A percentile compares a stretch with the other conserved stretches of the same genome.
Conservation (phyloP, 2,329 filamentous ascomycete species). For the Lojkania enalia region DNA sequence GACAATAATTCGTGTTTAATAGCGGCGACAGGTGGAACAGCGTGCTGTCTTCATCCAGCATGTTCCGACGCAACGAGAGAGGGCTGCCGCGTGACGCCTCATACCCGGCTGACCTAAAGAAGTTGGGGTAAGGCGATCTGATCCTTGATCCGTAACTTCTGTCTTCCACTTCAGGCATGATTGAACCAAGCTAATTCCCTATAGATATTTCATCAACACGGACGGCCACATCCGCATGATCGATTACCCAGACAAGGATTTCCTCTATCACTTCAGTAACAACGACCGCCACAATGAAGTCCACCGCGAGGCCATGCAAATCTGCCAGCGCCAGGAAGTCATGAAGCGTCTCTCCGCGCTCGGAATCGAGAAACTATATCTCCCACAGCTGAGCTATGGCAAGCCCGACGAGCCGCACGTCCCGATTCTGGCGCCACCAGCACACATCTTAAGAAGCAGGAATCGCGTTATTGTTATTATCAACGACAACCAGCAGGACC, state of each 20-base stretch:
- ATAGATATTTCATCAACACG: slow-evolving; percentile 77
- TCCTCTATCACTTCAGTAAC: slow-evolving; percentile 72
- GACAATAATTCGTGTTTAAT: too few relatives aligned
- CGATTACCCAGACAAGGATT: slow-evolving; percentile 67
- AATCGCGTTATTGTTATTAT: slow-evolving; percentile 73
- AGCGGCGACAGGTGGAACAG: too few relatives aligned
- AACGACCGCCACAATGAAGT: slow-evolving; percentile 77
- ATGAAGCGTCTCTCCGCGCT: slow-evolving; percentile 63
- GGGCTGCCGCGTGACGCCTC: slow-evolving; percentile 68
- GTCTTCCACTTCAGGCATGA: background rate
- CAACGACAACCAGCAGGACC: slow-evolving; percentile 70
- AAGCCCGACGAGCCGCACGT: slow-evolving; percentile 60
- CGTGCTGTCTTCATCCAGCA: slow-evolving; percentile 46
- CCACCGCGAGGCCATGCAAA: slow-evolving; percentile 71
- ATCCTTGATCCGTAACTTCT: background rate
- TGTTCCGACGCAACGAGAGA: slow-evolving; percentile 75
- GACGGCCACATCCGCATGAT: slow-evolving; percentile 75
- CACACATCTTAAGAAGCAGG: slow-evolving; percentile 56
- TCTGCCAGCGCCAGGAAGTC: slow-evolving; percentile 64
- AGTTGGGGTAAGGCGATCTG: slow-evolving; percentile 66
- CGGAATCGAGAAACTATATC: slow-evolving; percentile 61
- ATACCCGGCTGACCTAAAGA: slow-evolving; percentile 67
- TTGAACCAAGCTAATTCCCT: background rate
- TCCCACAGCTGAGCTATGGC: slow-evolving; percentile 57
- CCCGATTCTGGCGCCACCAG: slow-evolving; percentile 66